These are phyloP conservation scores for Dioscorea cayenensis DNA, from an alignment of 116 monocot species.

Conservation along the genomic window DNA sequence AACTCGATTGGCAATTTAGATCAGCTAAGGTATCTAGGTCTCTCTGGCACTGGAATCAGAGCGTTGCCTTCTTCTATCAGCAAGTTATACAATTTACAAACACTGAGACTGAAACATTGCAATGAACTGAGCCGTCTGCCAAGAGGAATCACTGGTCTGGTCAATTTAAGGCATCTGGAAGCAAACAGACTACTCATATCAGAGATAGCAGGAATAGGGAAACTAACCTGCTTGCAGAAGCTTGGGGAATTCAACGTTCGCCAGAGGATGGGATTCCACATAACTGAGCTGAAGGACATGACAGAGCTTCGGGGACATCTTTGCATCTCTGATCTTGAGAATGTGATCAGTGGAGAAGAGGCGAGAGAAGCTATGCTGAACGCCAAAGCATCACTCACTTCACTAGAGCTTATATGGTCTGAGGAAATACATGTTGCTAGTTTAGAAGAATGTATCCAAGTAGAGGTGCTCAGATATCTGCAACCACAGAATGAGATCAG, in stretches of 20 bases:
- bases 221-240: constrained; percentile 12
- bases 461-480: constrained; percentile 4
- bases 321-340: constrained; percentile 2
- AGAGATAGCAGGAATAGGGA: constrained; percentile 4
- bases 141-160: neutral
- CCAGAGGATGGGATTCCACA: neutral
- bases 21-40: constrained; percentile 25
- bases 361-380: neutral
- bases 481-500: neutral
- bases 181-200: neutral
- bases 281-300: constrained; percentile 13
- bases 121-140: neutral
- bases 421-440: neutral
- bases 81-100: constrained; percentile 35
- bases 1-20: constrained; percentile 24
- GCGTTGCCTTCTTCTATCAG: constrained; percentile 16
- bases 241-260: constrained; percentile 4
- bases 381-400: neutral
- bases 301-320: neutral
- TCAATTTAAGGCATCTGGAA: constrained; percentile 8
- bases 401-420: neutral
- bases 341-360: neutral
- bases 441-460: neutral
- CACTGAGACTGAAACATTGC: constrained; percentile 7
- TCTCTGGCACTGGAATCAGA: constrained; percentile 16